Conservation (phyloP, 192 early-diverging fungal species). For the Gryganskiella cystojenkinii region DNA sequence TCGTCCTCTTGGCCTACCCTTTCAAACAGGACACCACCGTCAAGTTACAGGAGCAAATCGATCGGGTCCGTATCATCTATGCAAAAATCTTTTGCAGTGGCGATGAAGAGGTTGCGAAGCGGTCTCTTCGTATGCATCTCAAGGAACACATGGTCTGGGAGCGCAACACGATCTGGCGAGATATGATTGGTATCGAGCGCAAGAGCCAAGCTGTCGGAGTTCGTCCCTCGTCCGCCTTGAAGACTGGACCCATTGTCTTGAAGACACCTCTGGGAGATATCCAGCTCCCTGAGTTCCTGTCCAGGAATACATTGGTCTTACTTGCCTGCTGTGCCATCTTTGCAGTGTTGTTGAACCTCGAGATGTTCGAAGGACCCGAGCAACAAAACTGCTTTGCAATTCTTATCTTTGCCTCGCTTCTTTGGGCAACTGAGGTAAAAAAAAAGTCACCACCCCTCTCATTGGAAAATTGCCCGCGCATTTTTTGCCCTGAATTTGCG, state of each 20-base stretch:
- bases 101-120: conserved; percentile 71
- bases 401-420: conserved; percentile 86
- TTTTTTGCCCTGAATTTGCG: neutral
- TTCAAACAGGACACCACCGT: conserved; percentile 74
- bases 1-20: conserved; percentile 74
- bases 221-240: conserved; percentile 27
- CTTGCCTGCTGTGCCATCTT: conserved; percentile 68
- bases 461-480: neutral
- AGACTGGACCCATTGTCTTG: conserved; percentile 33
- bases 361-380: conserved; percentile 76
- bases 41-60: conserved; percentile 72
- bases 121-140: conserved; percentile 82
- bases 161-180: conserved; percentile 97
- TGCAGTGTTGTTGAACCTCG: conserved; percentile 63
- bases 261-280: conserved; percentile 63
- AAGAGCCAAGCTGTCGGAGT: conserved; percentile 81
- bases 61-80: conserved; percentile 69
- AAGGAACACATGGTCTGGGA: conserved; percentile 95
- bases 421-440: conserved; percentile 93
- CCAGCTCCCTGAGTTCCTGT: conserved; percentile 56
- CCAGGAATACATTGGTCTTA: conserved; percentile 54
- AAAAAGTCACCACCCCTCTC: neutral
- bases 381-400: conserved; percentile 94
- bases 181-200: conserved; percentile 93
- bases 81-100: conserved; percentile 70